phyloP scores from a whole-genome alignment of 1,284 basidiomycete genomes.

The Xerocomus minutiporus region DNA sequence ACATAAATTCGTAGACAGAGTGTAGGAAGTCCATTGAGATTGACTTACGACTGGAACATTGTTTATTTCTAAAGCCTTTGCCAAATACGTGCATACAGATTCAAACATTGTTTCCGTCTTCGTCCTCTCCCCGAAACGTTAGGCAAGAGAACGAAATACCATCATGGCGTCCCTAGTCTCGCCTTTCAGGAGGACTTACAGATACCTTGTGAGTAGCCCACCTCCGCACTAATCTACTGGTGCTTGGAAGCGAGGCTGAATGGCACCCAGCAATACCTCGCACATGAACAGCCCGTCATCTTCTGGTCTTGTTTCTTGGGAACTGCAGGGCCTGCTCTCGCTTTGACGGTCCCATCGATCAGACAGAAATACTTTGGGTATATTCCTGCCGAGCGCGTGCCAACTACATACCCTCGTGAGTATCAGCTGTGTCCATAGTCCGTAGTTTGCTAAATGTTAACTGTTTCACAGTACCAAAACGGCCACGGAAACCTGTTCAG shows the following conservation, averaged over 20 bases:
- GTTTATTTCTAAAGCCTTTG: slow-evolving; percentile 27
- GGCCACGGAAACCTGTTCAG: slow-evolving; percentile 35
- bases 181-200: slow-evolving; percentile 31
- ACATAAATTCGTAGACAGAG: too few species aligned
- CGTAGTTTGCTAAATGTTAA: not conserved
- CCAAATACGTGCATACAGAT: slow-evolving; percentile 25
- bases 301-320: slow-evolving; percentile 86
- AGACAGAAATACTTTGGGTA: slow-evolving; percentile 71
- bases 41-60: too few species aligned
- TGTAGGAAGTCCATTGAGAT: not conserved
- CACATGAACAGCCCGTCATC: slow-evolving; percentile 90
- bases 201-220: slow-evolving; percentile 27
- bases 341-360: slow-evolving; percentile 75
- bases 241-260: not conserved
- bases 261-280: slow-evolving; percentile 56
- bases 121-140: slow-evolving; percentile 5
- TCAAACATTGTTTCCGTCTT: slow-evolving; percentile 22
- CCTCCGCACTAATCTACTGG: not conserved
- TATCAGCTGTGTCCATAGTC: slow-evolving; percentile 11
- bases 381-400: slow-evolving; percentile 68
- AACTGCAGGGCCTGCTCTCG: slow-evolving; percentile 70
- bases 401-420: slow-evolving; percentile 85
- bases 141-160: not conserved
- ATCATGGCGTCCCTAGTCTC: slow-evolving; percentile 30
- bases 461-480: slow-evolving; percentile 31